Base-by-base conservation (phyloP, 768 basidiomycete species). In the Tylopilus felleus region DNA sequence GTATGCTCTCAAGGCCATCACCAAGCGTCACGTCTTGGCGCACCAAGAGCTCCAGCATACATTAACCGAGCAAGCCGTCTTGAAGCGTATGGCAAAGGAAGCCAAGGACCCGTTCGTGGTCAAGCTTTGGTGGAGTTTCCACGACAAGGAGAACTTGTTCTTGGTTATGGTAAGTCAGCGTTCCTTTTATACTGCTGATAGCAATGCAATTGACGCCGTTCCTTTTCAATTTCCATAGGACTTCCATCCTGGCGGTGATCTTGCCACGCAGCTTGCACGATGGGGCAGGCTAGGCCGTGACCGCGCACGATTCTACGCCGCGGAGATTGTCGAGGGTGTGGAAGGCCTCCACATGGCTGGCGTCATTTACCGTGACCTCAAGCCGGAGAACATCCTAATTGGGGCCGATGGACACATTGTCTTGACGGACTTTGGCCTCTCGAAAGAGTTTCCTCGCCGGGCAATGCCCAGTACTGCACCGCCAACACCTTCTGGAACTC, bases 11-110 rank as follows among this genome's bases (percentile, higher is more conserved):
- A 99, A 99, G 74, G 95, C 95, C 6, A 97, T 99, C 73, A 95
- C 93, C 59, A 99, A 98, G 76, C 83, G 93, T 51, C 93, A 96
- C 70, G 97, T 99, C 22, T 77, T 98, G 48, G 93, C 95, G 2
- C 93, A 98, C 65, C 93, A 96, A 70, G 97, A 99, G 73, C 76
- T 99, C 52, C 87, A 90, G 65, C 97, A 98, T 73, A 98, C 96
- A 3, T 77, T 97, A 57, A 96, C 95, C 4, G 97, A 99, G 73
- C 93, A 98, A 71, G 87, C 90, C 8, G 96, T 99, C 29, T 74
- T 99, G 66, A 94, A 91, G 73, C 80, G 91, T 40, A 95, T 98
- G 88, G 90, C 93, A 1, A 90, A 92, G 5, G 85, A 88, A 62
- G 82, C 84, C 53, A 80, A 82, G 62, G 93, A 98, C 68, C 93